These are phyloP conservation scores for Leccinum ochraceum DNA, from an alignment of 768 basidiomycete genomes.

Conservation along the genomic window DNA sequence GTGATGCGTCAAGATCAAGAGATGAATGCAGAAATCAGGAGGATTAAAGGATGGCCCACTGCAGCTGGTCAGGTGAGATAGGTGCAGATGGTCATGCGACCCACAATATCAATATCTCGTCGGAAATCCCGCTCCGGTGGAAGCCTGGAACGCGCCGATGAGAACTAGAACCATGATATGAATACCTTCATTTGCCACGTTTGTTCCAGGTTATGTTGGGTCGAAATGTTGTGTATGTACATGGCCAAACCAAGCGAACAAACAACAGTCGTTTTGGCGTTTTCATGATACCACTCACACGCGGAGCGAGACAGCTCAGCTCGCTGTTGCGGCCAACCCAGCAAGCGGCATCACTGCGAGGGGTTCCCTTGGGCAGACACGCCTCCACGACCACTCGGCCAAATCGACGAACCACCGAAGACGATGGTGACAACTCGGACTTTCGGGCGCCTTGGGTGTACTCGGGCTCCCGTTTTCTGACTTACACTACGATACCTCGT, in stretches of 20 bases:
- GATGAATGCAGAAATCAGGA: neutral
- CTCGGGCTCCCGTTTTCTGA: conserved; percentile 48
- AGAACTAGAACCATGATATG: neutral
- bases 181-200: neutral
- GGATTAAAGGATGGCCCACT: neutral
- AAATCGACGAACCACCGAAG: conserved; percentile 8
- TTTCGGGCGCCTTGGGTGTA: conserved; percentile 67
- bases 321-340: conserved; percentile 5
- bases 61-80: conserved; percentile 1
- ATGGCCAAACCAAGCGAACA: neutral
- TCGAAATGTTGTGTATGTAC: neutral
- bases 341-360: neutral
- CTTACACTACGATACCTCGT: conserved; percentile 60
- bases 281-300: conserved; percentile 9
- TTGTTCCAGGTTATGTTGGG: neutral
- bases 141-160: neutral
- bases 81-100: neutral
- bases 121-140: conserved; percentile 6
- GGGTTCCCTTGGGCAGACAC: conserved; percentile 6
- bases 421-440: conserved; percentile 35
- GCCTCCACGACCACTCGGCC: conserved; percentile 18
- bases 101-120: neutral
- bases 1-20: neutral
- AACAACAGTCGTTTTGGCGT: neutral
- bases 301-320: conserved; percentile 8